Base-by-base conservation (phyloP, 495 filamentous ascomycete genomes). In the Talaromyces proteolyticus region DNA sequence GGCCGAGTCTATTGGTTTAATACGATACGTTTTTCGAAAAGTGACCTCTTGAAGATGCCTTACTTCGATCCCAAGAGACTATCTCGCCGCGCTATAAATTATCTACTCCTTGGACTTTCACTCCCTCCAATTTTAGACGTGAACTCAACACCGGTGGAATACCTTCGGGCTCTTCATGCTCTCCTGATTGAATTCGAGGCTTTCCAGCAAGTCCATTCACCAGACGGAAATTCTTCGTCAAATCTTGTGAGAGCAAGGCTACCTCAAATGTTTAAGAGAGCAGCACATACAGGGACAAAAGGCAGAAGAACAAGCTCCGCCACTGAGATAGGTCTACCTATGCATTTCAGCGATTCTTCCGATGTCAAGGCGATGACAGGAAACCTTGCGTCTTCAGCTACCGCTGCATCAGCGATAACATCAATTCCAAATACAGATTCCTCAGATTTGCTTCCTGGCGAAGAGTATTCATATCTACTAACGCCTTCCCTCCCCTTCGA, bases 1-100 rank as follows among this genome's bases (percentile, higher is more conserved):
- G 92, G 94, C 43, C 85, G 86, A 45, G 83, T 95, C 19, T 96
- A 95, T 72, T 97, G 92, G 91, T 96, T 96, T 67, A 96, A 96
- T 68, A 94, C 93, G 0, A 78, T 96, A 40, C 84, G 93, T 63
- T 96, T 95, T 66, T 85, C 88, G 52, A 89, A 89, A 55, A 65
- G 80, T 20, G 89, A 96, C 63, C 76, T 97, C 24, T 67, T 78
- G 24, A 85, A 81, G 53, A 81, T 95, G 64, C 85, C 94, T 23
- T 95, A 90, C 65, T 91, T 95, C 58, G 86, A 93, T 54, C 64
- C 79, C 21, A 81, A 82, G 55, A 92, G 90, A 59, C 82, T 96
- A 24, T 84, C 86, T 51, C 84, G 90, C 39, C 85, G 84, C 50
- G 91, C 94, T 29, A 91, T 90, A 48, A 94, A 95, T 60, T 97